phyloP scores from a whole-genome alignment of 2,329 filamentous ascomycete species.

The Cytospora mali region DNA sequence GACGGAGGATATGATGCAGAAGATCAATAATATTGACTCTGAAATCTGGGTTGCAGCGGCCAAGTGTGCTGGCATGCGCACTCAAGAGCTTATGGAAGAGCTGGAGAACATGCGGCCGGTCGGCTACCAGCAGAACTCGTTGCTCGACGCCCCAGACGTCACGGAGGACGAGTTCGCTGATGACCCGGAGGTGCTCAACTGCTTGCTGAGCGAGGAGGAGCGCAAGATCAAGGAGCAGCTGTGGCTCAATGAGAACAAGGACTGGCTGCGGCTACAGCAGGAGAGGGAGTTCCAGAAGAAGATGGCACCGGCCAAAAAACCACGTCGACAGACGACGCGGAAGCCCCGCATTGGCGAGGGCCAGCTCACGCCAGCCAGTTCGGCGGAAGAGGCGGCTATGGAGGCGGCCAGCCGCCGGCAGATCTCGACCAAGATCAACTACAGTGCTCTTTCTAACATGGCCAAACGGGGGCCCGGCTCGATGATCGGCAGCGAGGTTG shows the following conservation, averaged over 20 bases:
- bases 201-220: slow-evolving; percentile 73
- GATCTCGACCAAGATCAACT: slow-evolving; percentile 77
- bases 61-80: slow-evolving; percentile 27
- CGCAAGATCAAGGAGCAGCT: slow-evolving; percentile 83
- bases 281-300: slow-evolving; percentile 79
- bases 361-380: slow-evolving; percentile 66
- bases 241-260: slow-evolving; percentile 94
- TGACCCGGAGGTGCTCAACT: slow-evolving; percentile 84
- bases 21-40: slow-evolving; percentile 65
- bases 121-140: slow-evolving; percentile 47
- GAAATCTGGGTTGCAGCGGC: slow-evolving; percentile 33
- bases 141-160: slow-evolving; percentile 63
- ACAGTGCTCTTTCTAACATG: slow-evolving; percentile 62
- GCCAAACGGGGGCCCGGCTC: slow-evolving; percentile 52
- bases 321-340: slow-evolving; percentile 51
- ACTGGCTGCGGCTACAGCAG: slow-evolving; percentile 86
- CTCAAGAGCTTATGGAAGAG: slow-evolving; percentile 32
- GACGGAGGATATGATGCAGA: slow-evolving; percentile 71
- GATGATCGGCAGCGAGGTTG: slow-evolving; percentile 49
- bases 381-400: slow-evolving; percentile 69
- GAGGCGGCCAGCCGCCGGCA: slow-evolving; percentile 68
- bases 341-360: slow-evolving; percentile 65
- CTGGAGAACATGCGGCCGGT: slow-evolving; percentile 53
- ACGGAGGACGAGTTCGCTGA: slow-evolving; percentile 83
- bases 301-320: slow-evolving; percentile 61